phyloP scores from a whole-genome alignment of 768 basidiomycete genomes.

The Calvatia gigantea region DNA sequence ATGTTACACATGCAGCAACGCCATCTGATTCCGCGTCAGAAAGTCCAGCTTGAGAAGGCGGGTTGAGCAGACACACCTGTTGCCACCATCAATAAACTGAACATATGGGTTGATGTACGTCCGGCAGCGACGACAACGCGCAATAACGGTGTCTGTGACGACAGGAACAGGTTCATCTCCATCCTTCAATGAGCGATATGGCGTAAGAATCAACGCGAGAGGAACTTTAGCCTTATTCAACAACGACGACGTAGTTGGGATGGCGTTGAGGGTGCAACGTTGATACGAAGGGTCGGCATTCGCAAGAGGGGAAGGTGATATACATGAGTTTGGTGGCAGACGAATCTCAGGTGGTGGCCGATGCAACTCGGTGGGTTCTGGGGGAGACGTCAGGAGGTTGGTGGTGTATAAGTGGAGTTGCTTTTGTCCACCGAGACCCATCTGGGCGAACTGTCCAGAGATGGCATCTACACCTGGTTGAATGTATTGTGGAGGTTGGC shows the following conservation, averaged over 20 bases:
- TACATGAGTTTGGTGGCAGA: slow-evolving; percentile 78
- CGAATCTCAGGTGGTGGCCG: slow-evolving; percentile 86
- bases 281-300: slow-evolving; percentile 92
- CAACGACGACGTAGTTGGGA: slow-evolving; percentile 86
- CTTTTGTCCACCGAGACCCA: slow-evolving; percentile 81
- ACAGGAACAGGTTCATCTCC: slow-evolving; percentile 87
- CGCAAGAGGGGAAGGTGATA: slow-evolving; percentile 73
- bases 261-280: slow-evolving; percentile 86
- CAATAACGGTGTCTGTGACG: slow-evolving; percentile 90
- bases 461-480: slow-evolving; percentile 61
- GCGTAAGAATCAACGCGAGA: slow-evolving; percentile 83
- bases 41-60: neutral
- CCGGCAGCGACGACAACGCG: slow-evolving; percentile 92
- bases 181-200: slow-evolving; percentile 82
- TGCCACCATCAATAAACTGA: slow-evolving; percentile 96
- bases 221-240: slow-evolving; percentile 90
- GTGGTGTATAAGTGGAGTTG: slow-evolving; percentile 78
- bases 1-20: slow-evolving; percentile 99
- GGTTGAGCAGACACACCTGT: slow-evolving; percentile 48
- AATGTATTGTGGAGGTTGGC: slow-evolving; percentile 37
- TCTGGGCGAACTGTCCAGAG: slow-evolving; percentile 82
- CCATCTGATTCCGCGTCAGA: slow-evolving; percentile 53
- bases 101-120: slow-evolving; percentile 98
- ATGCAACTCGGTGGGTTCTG: slow-evolving; percentile 83
- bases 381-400: slow-evolving; percentile 90